Evolutionary conservation across 805 yeast genomes (phyloP), one percentile per base, ranked within the genome.

Genomic region (Teunomyces kruisii): DNA sequence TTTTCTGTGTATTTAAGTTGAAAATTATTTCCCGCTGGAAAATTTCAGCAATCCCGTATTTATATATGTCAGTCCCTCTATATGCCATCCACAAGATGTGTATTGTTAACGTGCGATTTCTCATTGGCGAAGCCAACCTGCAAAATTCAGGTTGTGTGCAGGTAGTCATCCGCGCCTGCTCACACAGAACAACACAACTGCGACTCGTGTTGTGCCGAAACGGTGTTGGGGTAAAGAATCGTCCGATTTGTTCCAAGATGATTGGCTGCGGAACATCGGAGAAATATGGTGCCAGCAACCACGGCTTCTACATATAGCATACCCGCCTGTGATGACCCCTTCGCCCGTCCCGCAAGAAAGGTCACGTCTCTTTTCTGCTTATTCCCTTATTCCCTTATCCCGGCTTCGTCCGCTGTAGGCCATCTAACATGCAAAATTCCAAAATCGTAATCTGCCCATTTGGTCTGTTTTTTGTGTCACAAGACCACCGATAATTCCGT

Each of bases 71-170:
- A 15, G 15, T 17, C 10, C 30, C 31, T 35, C n/a, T 33, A 44
- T 33, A 39, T 40, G 36, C 39, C 32, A 35, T 40, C 47, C 42
- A 44, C 17, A 22, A 26, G 17, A 30, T 29, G 14, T 3, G 37
- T 44, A 50, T 50, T 50, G 47, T 37, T 39, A 46, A 46, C 49
- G 26, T 17, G 40, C 38, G 38, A 24, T 14, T 44, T 46, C 48
- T 44, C 39, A 50, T 50, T 50, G 53, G 52, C 36, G 28, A 19
- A 17, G 14, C 12, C 32, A 31, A 30, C 39, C 36, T 29, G 40
- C 7, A 36, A 36, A 22, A 42, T 1, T 3, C 7, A 1, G 9
- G 10, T 26, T 19, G 12, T 19, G 26, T 39, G 30, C 31, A 37
- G 40, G 40, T 37, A 32, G 35, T 32, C 35, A 32, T 32, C 35